Evolutionary conservation across 129 eudicot species (phyloP).

Genomic region (Artemisia argyi): DNA sequence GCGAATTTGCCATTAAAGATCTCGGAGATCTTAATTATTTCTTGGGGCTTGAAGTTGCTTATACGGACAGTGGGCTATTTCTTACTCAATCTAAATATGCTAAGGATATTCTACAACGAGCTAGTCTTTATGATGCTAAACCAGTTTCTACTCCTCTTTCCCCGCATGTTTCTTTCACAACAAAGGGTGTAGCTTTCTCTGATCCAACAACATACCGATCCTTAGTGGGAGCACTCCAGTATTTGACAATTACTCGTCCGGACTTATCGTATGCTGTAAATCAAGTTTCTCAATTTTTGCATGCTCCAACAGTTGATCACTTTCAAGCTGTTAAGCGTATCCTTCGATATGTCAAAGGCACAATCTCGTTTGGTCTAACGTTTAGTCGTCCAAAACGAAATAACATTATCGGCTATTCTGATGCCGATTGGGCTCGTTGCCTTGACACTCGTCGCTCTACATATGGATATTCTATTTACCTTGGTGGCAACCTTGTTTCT

Average conservation of each 20-base stretch:
- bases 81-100: neutral
- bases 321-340: too few species aligned
- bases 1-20: too few species aligned
- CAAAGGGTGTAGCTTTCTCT: neutral
- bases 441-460: neutral
- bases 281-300: too few species aligned
- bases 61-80: too few species aligned
- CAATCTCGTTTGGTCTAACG: too few species aligned
- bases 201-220: neutral
- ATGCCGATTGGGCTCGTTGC: neutral
- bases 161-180: neutral
- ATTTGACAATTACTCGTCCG: neutral
- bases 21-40: too few species aligned
- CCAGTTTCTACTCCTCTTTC: neutral
- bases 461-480: neutral
- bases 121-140: neutral
- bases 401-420: neutral
- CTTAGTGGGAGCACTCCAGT: neutral
- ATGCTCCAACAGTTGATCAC: too few species aligned
- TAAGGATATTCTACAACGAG: neutral
- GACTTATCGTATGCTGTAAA: neutral
- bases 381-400: too few species aligned
- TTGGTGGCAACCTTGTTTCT: too few species aligned
- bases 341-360: too few species aligned
- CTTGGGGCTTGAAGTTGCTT: too few species aligned